phyloP scores from a whole-genome alignment of 164 flowering plant species.

The Paratinospora sagittata region DNA sequence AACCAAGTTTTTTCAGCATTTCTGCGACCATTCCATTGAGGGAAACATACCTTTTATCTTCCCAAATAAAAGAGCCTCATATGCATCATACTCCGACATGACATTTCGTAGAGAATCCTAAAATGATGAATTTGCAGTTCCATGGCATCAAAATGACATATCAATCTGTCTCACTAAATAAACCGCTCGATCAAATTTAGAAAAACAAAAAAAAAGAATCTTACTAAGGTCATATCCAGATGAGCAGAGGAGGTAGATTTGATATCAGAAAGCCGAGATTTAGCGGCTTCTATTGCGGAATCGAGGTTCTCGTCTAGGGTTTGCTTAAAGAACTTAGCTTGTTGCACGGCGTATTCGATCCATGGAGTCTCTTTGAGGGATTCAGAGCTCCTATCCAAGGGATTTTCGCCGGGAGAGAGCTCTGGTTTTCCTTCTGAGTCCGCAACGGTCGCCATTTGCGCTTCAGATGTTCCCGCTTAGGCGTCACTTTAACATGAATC shows the following conservation, averaged over 20 bases:
- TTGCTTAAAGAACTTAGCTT: slow-evolving; percentile 43
- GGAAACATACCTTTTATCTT: slow-evolving; percentile 63
- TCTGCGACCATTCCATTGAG: not conserved
- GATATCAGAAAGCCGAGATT: slow-evolving; percentile 61
- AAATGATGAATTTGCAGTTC: slow-evolving; percentile 10
- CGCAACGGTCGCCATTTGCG: slow-evolving; percentile 12
- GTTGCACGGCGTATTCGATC: slow-evolving; percentile 64
- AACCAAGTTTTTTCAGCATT: not conserved
- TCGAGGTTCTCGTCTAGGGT: slow-evolving; percentile 40
- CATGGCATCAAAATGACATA: not conserved
- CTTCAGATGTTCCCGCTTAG: not conserved
- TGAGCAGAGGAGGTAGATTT: slow-evolving; percentile 62
- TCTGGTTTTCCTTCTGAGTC: slow-evolving; percentile 14
- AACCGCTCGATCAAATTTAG: not conserved
- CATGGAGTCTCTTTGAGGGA: slow-evolving; percentile 33
- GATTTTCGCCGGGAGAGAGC: not conserved
- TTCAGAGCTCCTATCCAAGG: slow-evolving; percentile 2
- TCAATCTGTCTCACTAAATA: not conserved
- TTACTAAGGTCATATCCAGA: slow-evolving; percentile 54
- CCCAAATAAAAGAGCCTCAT: slow-evolving; percentile 51
- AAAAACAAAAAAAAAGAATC: not conserved
- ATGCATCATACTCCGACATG: slow-evolving; percentile 43
- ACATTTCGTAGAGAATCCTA: slow-evolving; percentile 55
- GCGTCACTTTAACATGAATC: not conserved
- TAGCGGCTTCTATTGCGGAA: slow-evolving; percentile 33